Conservation (phyloP, 208 protist genomes). For the Acanthamoeba culbertsoni region DNA sequence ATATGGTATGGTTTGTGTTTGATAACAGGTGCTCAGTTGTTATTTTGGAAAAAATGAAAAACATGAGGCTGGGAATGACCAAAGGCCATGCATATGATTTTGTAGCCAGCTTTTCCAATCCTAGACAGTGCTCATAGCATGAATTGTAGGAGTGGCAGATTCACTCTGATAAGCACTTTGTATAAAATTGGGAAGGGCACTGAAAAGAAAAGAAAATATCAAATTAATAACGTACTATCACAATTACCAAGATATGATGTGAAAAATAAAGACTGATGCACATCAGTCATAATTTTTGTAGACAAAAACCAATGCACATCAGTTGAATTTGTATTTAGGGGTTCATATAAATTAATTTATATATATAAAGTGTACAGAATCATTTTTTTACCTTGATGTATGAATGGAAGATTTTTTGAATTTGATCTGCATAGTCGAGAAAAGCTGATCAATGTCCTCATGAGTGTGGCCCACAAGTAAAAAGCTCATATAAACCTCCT, state of each 20-base stretch:
- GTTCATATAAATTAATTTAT: no score
- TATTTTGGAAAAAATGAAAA: neutral
- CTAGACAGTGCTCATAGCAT: neutral
- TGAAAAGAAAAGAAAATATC: neutral
- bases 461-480: slow-evolving; percentile 17
- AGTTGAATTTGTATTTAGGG: no score
- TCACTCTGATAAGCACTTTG: neutral
- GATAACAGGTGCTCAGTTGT: no score
- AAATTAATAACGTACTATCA: no score
- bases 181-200: neutral
- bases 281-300: neutral
- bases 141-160: neutral
- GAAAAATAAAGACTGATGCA: neutral
- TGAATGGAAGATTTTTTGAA: neutral
- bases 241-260: neutral
- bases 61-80: neutral
- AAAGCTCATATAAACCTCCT: neutral
- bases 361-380: neutral
- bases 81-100: neutral
- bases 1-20: no score
- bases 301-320: neutral
- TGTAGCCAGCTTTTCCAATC: neutral
- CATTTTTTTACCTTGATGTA: neutral
- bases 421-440: neutral
- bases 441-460: slow-evolving; percentile 29